Evolutionary conservation across 192 early-diverging fungal genomes (phyloP), one percentile per base, ranked within the genome.

Genomic region (Podila minutissima): DNA sequence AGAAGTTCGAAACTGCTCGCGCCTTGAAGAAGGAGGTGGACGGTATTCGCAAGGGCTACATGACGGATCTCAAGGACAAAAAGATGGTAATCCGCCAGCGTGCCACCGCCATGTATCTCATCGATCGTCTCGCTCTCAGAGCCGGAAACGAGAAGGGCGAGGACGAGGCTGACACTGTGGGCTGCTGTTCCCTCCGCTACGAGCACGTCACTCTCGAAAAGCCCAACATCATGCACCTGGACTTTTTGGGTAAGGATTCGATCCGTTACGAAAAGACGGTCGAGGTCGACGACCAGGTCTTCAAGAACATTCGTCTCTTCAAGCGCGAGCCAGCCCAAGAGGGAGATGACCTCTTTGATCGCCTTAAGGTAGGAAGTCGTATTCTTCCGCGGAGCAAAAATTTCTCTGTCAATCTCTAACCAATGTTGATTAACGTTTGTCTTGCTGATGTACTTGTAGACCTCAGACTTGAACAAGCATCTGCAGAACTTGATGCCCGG

Each of bases 221-320:
- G 38, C 95, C 95, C 37, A 96, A 94, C 78, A 94, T 86, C 49
- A 89, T 99, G 59, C 85, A 90, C 59, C 94, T 99, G 85, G 98
- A 99, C 82, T 99, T 99, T 76, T 84, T 98, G 74, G 98, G 98
- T 86, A 99, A 99, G 69, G 98, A 99, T 83, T 97, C 96, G 22
- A 98, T 99, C 70, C 92, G 96, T 37, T 99, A 95, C 82, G 77
- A 94, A 71, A 97, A 97, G 81, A 82, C 87, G 7, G 93, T 97
- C 11, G 86, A 90, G 62, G 95, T 98, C 8, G 93, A 94, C 64
- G 86, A 86, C 49, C 96, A 96, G 77, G 96, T 99, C 20, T 98
- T 92, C 85, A 98, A 97, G 75, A 99, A 99, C 82, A 73, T 99
- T 67, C 86, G 86, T 61, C 88, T 97, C 48, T 99, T 99, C 83